Percentiles rank a stretch among this genome's conserved stretches.
phyloP scores from a whole-genome alignment of 768 basidiomycete genomes.

The Lactarius deliciosus region DNA sequence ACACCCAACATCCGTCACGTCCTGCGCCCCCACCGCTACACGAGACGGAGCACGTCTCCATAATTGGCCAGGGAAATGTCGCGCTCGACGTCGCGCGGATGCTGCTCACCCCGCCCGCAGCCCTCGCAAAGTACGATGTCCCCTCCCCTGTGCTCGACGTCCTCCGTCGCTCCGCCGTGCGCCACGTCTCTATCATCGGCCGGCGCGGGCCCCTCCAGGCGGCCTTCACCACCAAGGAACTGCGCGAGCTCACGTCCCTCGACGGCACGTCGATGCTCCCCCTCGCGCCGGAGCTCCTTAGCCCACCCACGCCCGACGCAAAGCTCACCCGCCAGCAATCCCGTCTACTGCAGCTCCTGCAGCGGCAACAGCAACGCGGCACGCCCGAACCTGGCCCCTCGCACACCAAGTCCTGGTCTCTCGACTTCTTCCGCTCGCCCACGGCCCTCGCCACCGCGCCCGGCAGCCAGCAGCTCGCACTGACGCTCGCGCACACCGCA shows the following conservation, averaged over 20 bases:
- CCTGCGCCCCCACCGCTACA: slow-evolving; percentile 64
- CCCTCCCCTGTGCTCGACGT: slow-evolving; percentile 71
- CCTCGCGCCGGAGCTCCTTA: slow-evolving; percentile 48
- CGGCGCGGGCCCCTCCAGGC: slow-evolving; percentile 87
- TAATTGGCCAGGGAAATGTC: slow-evolving; percentile 96
- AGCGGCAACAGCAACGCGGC: slow-evolving; percentile 39
- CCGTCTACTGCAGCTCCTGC: slow-evolving; percentile 63
- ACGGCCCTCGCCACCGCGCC: slow-evolving; percentile 40
- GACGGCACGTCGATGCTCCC: slow-evolving; percentile 68
- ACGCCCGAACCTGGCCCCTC: slow-evolving; percentile 46
- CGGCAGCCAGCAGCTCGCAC: slow-evolving; percentile 22
- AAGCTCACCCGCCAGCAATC: slow-evolving; percentile 61
- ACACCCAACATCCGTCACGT: slow-evolving; percentile 86
- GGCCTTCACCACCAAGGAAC: slow-evolving; percentile 90
- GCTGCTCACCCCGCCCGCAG: slow-evolving; percentile 69
- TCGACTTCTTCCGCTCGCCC: slow-evolving; percentile 79
- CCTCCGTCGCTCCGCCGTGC: slow-evolving; percentile 62
- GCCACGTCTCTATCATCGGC: slow-evolving; percentile 79
- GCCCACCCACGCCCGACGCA: slow-evolving; percentile 37
- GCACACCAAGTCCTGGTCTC: slow-evolving; percentile 63
- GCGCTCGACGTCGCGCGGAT: slow-evolving; percentile 91
- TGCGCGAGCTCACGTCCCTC: slow-evolving; percentile 73
- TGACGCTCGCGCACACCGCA: slow-evolving; percentile 61
- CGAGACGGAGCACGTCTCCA: slow-evolving; percentile 63
- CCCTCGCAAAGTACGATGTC: slow-evolving; percentile 72